Evolutionary conservation across 192 early-diverging fungal species (phyloP), one percentile per base, ranked within the genome.

Genomic region (Obelidium mucronatum): DNA sequence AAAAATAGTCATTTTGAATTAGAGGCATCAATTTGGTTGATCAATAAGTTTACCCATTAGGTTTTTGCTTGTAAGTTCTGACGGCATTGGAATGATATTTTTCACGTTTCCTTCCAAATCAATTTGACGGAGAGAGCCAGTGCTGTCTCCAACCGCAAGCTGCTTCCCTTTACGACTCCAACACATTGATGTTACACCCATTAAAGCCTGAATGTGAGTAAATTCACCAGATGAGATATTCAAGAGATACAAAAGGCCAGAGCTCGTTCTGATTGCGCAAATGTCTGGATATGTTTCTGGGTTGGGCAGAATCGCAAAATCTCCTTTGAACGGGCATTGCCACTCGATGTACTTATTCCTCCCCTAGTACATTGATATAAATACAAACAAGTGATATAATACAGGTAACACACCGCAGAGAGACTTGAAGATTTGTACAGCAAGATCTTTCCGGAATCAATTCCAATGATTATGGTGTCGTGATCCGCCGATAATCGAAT

Each of bases 131-230:
- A 97, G 78, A 33, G 48, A 35, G 2, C 90, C 94, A 11, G 75
- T 66, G n/a, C 76, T 53, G 31, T 86, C 87, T 30, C 94, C 95
- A 35, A 92, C 91, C 30, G 90, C 90, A 48, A 97, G 88, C 78
- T 95, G 95, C 73, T 94, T 95, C 75, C 95, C 95, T 75, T 97
- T 97, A 37, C 85, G 85, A 40, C 93, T 95, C 95, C 95, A 97
- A 48, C 88, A 91, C 31, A 96, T 76, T 77, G 67, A 30, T n/a
- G 3, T 51, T 33, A 64, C 54, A 6, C 22, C 15, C 28, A 31
- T n/a, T 8, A 28, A 1, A 4, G n/a, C 30, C 28, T 42, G 24
- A 8, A 63, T 11, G 2, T 33, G 35, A 22, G n/a, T 63, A 63
- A 74, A 74, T 30, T 62, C 72, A 19, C 59, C 60, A 13, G 72